A percentile compares a stretch with the other conserved stretches of the same genome.
Evolutionary conservation across 208 protist genomes (phyloP).

Genomic region (Acanthamoeba healyi): DNA sequence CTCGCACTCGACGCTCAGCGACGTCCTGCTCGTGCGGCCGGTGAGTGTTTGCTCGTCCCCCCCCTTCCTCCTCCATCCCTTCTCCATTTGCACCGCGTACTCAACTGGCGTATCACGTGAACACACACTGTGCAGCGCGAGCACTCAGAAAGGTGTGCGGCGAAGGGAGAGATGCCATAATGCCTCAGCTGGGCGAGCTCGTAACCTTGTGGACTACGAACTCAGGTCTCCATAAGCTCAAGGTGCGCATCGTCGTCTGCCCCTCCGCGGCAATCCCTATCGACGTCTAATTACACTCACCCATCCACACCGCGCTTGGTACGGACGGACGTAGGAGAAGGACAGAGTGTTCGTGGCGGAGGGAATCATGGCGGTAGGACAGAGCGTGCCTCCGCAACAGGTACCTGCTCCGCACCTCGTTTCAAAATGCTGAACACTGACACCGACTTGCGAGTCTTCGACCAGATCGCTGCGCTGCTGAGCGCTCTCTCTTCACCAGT

Average conservation of each 20-base stretch:
- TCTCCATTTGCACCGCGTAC: too few relatives aligned
- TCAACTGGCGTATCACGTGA: too few relatives aligned
- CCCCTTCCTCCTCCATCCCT: too few relatives aligned
- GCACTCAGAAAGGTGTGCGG: neutral
- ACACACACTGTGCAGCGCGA: too few relatives aligned
- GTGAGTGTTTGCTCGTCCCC: too few relatives aligned
- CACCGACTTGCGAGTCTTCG: too few relatives aligned
- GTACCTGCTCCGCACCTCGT: too few relatives aligned
- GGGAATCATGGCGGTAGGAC: conserved; percentile 19
- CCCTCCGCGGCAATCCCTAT: too few relatives aligned
- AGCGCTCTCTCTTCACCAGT: neutral
- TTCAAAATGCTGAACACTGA: too few relatives aligned
- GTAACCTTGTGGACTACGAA: neutral
- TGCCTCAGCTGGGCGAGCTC: conserved; percentile 2
- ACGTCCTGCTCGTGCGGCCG: neutral
- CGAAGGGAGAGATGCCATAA: neutral
- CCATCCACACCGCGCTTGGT: too few relatives aligned
- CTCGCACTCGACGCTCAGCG: neutral
- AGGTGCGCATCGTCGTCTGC: neutral
- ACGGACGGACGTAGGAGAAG: neutral
- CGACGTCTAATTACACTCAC: too few relatives aligned
- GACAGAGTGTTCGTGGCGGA: conserved; percentile 7
- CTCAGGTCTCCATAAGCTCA: neutral
- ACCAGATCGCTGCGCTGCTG: neutral
- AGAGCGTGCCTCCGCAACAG: conserved; percentile 9